Percentiles rank a stretch among this genome's conserved stretches.
These are phyloP conservation scores for Aspergillus bridgeri DNA, from an alignment of 495 filamentous ascomycete species.

Conservation along the genomic window DNA sequence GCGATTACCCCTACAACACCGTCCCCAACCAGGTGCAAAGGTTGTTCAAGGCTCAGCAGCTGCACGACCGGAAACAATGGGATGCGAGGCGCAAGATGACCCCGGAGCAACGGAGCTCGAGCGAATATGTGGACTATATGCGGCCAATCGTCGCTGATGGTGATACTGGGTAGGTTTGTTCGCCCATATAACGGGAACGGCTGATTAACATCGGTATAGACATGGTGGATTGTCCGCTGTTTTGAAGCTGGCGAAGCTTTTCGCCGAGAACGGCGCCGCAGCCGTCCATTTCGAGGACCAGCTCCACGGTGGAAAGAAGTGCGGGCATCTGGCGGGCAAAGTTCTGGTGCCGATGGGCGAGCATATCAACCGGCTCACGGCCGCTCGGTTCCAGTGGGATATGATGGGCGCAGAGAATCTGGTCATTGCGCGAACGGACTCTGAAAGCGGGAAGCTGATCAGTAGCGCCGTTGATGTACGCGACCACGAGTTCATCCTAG, in stretches of 20 bases:
- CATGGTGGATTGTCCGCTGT: constrained; percentile 89
- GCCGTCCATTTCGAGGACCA: constrained; percentile 98
- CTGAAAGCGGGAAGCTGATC: constrained; percentile 85
- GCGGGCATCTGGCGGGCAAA: constrained; percentile 94
- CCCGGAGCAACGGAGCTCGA: constrained; percentile 62
- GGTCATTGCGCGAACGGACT: constrained; percentile 91
- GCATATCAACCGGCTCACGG: constrained; percentile 91
- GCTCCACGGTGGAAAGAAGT: constrained; percentile 97
- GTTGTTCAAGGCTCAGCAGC: constrained; percentile 89
- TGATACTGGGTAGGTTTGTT: constrained; percentile 69
- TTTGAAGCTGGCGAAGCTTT: constrained; percentile 94
- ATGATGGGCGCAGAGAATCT: constrained; percentile 94
- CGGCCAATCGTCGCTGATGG: constrained; percentile 97
- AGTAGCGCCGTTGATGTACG: constrained; percentile 87
- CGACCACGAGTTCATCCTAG: constrained; percentile 95
- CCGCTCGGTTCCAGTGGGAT: constrained; percentile 96
- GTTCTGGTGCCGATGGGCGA: constrained; percentile 91
- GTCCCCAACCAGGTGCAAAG: constrained; percentile 97
- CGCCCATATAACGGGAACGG: background rate
- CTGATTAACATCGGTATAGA: constrained; percentile 18
- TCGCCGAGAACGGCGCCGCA: constrained; percentile 96
- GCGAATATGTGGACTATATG: constrained; percentile 85
- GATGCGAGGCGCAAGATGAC: constrained; percentile 75
- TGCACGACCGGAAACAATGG: constrained; percentile 96
- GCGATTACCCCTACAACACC: constrained; percentile 98